Conservation (phyloP, 2,329 filamentous ascomycete species). For the Ceratocystiopsis brevicomis region DNA sequence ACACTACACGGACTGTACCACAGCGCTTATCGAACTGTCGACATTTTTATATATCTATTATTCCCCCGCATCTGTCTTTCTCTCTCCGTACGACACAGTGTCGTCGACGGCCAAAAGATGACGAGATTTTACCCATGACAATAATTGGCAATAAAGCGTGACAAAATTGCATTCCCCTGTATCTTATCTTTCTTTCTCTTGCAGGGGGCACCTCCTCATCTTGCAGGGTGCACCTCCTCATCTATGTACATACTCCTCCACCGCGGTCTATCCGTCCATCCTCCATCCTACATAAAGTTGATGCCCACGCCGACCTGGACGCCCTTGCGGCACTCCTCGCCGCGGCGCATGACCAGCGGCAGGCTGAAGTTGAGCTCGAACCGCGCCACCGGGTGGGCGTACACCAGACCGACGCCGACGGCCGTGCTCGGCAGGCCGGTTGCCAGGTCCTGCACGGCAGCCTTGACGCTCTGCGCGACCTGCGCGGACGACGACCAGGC, state of each 20-base stretch:
- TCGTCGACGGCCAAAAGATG: too few species aligned
- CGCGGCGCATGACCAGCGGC: slow-evolving; percentile 61
- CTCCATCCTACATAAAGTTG: slow-evolving; percentile 57
- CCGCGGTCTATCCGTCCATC: not conserved
- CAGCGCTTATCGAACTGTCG: too few species aligned
- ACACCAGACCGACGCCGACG: slow-evolving; percentile 78
- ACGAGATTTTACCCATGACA: too few species aligned
- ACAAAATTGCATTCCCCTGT: too few species aligned
- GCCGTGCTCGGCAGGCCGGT: slow-evolving; percentile 68
- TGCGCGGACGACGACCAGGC: slow-evolving; percentile 13
- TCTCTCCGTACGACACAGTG: too few species aligned
- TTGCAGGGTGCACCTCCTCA: too few species aligned
- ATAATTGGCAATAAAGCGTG: too few species aligned
- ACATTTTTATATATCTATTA: too few species aligned
- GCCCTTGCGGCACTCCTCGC: slow-evolving; percentile 79
- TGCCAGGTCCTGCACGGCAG: slow-evolving; percentile 49
- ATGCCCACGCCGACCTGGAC: slow-evolving; percentile 91
- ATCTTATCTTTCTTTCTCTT: too few species aligned
- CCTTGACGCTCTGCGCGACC: slow-evolving; percentile 33
- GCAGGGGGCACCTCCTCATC: too few species aligned
- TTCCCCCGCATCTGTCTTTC: too few species aligned
- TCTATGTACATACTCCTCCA: not conserved
- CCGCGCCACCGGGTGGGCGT: slow-evolving; percentile 79
- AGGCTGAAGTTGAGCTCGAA: slow-evolving; percentile 94
- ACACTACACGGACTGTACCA: too few species aligned